A percentile compares a stretch with the other conserved stretches of the same genome.
phyloP scores from a whole-genome alignment of 2,329 filamentous ascomycete species.

The Corinectria fuckeliana region DNA sequence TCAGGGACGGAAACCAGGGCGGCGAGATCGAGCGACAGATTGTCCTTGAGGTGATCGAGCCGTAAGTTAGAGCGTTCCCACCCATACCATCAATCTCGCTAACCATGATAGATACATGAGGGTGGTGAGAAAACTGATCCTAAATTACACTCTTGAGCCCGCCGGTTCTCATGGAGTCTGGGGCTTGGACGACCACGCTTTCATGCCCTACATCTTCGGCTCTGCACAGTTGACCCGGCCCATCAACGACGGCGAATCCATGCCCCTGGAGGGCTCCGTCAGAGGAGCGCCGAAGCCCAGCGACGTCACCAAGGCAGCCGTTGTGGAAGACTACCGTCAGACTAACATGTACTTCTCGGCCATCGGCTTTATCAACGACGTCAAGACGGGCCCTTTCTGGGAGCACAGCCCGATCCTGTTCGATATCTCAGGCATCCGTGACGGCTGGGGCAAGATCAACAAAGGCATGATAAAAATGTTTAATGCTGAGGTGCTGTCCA shows the following conservation, averaged over 20 bases:
- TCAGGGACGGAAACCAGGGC: constrained; percentile 60
- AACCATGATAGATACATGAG: constrained; percentile 68
- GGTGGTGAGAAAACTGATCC: constrained; percentile 81
- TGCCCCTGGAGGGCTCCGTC: constrained; percentile 81
- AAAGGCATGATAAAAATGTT: constrained; percentile 99
- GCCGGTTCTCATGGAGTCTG: constrained; percentile 97
- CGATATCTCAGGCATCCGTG: constrained; percentile 89
- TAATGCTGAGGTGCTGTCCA: constrained; percentile 92
- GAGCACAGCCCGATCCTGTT: constrained; percentile 94
- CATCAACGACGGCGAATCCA: constrained; percentile 65
- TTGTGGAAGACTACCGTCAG: constrained; percentile 69
- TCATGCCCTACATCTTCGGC: constrained; percentile 92
- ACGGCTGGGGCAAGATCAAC: constrained; percentile 99
- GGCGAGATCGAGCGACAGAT: constrained; percentile 77
- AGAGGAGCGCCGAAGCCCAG: constrained; percentile 73
- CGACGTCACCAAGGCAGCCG: constrained; percentile 68
- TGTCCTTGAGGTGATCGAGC: constrained; percentile 82
- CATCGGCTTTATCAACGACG: constrained; percentile 95
- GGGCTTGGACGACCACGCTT: constrained; percentile 97
- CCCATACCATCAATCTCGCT: background rate
- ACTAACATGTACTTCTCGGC: constrained; percentile 93
- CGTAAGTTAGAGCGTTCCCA: constrained; percentile 58
- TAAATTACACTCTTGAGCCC: constrained; percentile 91
- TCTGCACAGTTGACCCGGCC: constrained; percentile 87
- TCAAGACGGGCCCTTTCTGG: constrained; percentile 97